phyloP scores from a whole-genome alignment of 1,284 basidiomycete genomes.

The Cryptococcus sp. region DNA sequence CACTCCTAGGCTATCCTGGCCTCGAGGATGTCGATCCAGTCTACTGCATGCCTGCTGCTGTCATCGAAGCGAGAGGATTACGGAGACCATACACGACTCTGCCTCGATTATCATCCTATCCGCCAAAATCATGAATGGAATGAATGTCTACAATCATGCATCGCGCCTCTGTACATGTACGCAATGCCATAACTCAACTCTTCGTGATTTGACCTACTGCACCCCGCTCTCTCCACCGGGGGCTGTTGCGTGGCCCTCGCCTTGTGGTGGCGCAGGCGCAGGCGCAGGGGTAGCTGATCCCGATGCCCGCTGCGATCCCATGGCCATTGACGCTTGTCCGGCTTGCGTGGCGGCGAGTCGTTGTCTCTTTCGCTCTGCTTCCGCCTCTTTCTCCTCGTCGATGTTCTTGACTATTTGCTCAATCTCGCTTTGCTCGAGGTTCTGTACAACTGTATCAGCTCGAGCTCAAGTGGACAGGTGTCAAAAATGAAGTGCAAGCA shows the following conservation, averaged over 20 bases:
- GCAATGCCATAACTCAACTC: neutral
- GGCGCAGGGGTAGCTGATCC: conserved; percentile 30
- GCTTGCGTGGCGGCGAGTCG: conserved; percentile 68
- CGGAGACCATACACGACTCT: conserved; percentile 41
- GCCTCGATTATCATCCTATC: conserved; percentile 29
- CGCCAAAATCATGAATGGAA: conserved; percentile 5
- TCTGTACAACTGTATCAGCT: conserved; percentile 57
- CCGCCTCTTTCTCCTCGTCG: conserved; percentile 94
- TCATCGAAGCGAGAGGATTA: conserved; percentile 70
- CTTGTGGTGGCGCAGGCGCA: conserved; percentile 9
- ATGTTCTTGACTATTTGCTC: conserved; percentile 88
- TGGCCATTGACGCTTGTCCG: conserved; percentile 51
- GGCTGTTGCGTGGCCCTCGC: conserved; percentile 31
- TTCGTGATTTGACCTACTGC: conserved; percentile 29
- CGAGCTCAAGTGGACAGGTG: neutral
- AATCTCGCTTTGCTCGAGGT: conserved; percentile 80
- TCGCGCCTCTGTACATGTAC: neutral
- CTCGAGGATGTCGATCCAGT: conserved; percentile 86
- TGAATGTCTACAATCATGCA: conserved; percentile 11
- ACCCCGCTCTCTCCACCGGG: conserved; percentile 45
- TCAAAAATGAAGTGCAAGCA: neutral
- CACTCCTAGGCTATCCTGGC: conserved; percentile 83
- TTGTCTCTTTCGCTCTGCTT: conserved; percentile 82
- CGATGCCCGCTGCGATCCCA: conserved; percentile 28
- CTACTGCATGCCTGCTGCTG: conserved; percentile 86